Percentiles rank a stretch among this genome's conserved stretches.
Conservation (phyloP, 257 asterid genomes). For the Nyctanthes arbortristis region DNA sequence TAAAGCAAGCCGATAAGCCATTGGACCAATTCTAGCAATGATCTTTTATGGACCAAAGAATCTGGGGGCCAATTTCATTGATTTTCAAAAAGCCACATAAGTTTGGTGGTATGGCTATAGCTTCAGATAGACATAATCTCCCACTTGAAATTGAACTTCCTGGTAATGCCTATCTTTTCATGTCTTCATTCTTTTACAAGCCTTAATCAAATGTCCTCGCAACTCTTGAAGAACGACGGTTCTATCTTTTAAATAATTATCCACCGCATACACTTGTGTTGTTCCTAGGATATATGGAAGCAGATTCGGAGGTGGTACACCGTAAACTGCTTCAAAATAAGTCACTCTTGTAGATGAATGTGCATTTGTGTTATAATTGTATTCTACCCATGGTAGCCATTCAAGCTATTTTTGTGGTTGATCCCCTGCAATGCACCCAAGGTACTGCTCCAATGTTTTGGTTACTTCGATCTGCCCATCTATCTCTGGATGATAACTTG, state of each 20-base stretch:
- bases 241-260: neutral
- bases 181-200: neutral
- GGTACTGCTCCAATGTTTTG: neutral
- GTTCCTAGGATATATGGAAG: neutral
- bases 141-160: neutral
- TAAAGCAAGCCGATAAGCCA: neutral
- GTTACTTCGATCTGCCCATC: neutral
- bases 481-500: neutral
- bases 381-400: conserved; percentile 6
- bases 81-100: neutral
- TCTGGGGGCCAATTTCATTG: neutral
- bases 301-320: neutral
- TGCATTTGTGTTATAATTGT: neutral
- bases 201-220: neutral
- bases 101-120: neutral
- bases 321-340: neutral
- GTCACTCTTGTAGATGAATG: neutral
- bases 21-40: neutral
- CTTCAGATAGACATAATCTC: neutral
- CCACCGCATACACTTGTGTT: neutral
- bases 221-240: neutral
- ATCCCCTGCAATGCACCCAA: neutral
- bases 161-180: neutral
- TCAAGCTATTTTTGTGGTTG: neutral
- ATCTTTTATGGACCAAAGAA: neutral